Evolutionary conservation across 2,329 filamentous ascomycete species (phyloP), one percentile per base, ranked within the genome.

Genomic region (Fusarium haematococcum): DNA sequence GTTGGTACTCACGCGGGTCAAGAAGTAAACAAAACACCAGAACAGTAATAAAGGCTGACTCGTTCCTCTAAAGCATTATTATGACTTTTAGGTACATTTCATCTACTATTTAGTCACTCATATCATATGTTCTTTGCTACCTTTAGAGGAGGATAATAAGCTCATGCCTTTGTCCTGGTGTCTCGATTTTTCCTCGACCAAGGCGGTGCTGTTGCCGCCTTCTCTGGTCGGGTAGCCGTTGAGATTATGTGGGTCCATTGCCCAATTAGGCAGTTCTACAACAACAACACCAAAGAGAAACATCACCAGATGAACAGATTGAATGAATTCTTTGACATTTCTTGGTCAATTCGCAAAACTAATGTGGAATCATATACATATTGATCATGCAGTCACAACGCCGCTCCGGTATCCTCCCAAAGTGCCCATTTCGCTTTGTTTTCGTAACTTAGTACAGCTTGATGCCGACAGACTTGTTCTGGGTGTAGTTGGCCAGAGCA

Each of bases 381-480:
- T 75, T 77, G 58, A 74, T 65, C 67, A 68, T 63, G 73, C 58
- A 68, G 65, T 71, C 62, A 62, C 61, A 75, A 77, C 75, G 68
- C 73, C 70, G 59, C 73, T 70, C 61, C 41, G 30, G 63, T 65
- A 68, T 67, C 73, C 68, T 68, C 48, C 65, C 23, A 57, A 64
- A 66, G 33, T 63, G 7, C 64, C 57, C 45, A 39, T 23, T 66
- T 67, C 69, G 58, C 54, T 68, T 70, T 69, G 52, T 48, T 69
- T 60, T 50, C 43, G 35, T 23, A 43, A 56, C 45, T 25, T 68
- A 76, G 63, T 77, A 72, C 23, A 80, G 67, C 67, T 79, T 85
- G 80, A 92, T 90, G 33, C 86, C 85, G 5, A 93, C 91, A 6
- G 89, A 89, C 88, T 94, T 94, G 81, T 85, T 90, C 81, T 93